Evolutionary conservation across 2,329 filamentous ascomycete genomes (phyloP).

Genomic region (Plenodomus biglobosus): DNA sequence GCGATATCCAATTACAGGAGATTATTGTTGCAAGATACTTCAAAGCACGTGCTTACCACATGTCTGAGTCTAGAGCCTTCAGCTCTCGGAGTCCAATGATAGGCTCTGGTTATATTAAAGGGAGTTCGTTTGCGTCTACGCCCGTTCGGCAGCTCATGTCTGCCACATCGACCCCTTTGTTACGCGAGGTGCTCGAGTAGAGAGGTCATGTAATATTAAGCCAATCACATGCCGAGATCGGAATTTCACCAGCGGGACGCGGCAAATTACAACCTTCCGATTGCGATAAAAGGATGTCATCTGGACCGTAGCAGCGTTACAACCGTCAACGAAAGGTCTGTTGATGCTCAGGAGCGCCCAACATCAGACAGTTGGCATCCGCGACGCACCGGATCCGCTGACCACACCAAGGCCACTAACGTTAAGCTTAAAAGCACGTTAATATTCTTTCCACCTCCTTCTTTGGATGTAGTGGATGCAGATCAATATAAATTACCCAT

Average conservation of each 20-base stretch:
- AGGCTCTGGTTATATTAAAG: constrained; percentile 18
- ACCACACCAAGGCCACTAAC: constrained; percentile 28
- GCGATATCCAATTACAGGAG: background rate
- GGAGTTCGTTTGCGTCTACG: constrained; percentile 7
- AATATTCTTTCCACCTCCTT: constrained; percentile 34
- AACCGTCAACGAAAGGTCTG: background rate
- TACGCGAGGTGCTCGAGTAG: constrained; percentile 5
- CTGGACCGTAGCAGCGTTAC: background rate
- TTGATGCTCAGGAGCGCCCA: constrained; percentile 3
- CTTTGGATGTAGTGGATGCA: constrained; percentile 27
- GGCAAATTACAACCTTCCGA: background rate
- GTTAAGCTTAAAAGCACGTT: constrained; percentile 42
- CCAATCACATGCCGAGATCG: constrained; percentile 14
- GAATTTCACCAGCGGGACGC: background rate
- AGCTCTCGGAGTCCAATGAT: constrained; percentile 10
- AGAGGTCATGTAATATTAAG: constrained; percentile 1
- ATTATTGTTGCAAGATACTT: background rate
- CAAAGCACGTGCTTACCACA: background rate
- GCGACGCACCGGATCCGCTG: constrained; percentile 17
- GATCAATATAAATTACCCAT: constrained; percentile 31
- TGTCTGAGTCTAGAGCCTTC: background rate
- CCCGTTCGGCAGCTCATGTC: constrained; percentile 7
- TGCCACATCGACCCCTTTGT: constrained; percentile 13
- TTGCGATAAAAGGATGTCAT: background rate
- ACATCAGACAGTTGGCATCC: constrained; percentile 6